Base-by-base conservation (phyloP, 352 stramenopile species). In the Pythium periplocum region DNA sequence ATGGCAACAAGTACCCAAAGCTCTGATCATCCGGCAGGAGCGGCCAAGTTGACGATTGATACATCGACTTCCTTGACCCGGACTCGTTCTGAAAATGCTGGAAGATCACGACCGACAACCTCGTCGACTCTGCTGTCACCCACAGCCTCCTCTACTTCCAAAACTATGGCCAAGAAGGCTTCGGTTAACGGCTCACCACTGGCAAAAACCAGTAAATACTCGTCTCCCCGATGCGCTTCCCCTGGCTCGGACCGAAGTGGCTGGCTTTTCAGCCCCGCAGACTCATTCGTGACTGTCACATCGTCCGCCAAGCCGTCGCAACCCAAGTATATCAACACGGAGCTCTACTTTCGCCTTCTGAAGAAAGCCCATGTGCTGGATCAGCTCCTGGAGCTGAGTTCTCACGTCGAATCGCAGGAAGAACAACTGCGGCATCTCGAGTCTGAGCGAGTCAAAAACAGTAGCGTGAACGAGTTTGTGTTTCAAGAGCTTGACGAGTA, bases 311-410 rank as follows among this genome's bases (percentile, higher is more conserved):
- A 32, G 17, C 53, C 35, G 30, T 50, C 37, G 3, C 55, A 44
- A 46, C 57, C 51, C 11, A 41, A 47, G 39, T 43, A 45, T 17
- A 86, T 86, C 61, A 75, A 45, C 36, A 53, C 65, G n/a, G 74
- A 80, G 40, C 69, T 68, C 35, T 88, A 88, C 60, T 86, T 86
- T 34, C 71, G 78, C 1, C 59, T 88, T 7, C 66, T 88, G 6
- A 88, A 86, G 51, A 88, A 86, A 42, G 74, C 71, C 0, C 69
- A 88, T 59, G 68, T 88, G 9, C 59, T 88, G 5, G 73, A 86
- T 12, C 71, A 84, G 8, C 43, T 88, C 0, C 53, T 83, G 6
- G 53, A 64, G 11, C 57, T 85, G 47, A 81, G 64, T 48, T 68
- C 67, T 0, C 50, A 76, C 38, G 47, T 75, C 41, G 61, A 63